Percentiles rank a stretch among this genome's conserved stretches.
Evolutionary conservation across 257 asterid species (phyloP).

Genomic region (Capsicum rhomboideum): DNA sequence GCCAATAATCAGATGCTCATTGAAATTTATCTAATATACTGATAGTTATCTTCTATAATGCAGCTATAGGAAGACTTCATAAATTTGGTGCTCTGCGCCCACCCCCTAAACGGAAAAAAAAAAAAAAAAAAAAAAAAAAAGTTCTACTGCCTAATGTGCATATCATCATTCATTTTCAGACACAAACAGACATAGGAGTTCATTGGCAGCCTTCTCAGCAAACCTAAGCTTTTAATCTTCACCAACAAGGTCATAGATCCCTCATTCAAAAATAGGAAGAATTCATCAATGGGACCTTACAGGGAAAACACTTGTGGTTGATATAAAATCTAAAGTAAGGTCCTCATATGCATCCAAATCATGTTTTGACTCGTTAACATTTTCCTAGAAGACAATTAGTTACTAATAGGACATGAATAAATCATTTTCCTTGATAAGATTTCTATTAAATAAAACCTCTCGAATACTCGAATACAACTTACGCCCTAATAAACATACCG

Average conservation of each 20-base stretch:
- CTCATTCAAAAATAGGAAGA: not conserved
- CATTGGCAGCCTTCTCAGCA: not conserved
- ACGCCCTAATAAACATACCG: not conserved
- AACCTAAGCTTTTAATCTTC: not conserved
- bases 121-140: too few species aligned
- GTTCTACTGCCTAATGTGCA: not conserved
- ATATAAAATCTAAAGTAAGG: not conserved
- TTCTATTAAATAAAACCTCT: not conserved
- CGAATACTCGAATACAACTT: not conserved
- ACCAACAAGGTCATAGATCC: not conserved
- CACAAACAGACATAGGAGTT: not conserved
- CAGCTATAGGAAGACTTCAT: not conserved
- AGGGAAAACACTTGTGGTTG: not conserved
- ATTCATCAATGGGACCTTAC: not conserved
- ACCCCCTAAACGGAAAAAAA: not conserved
- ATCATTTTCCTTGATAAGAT: not conserved
- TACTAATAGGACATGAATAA: not conserved
- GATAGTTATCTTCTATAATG: too few species aligned
- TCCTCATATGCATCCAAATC: not conserved
- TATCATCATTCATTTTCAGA: not conserved
- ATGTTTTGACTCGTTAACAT: not conserved
- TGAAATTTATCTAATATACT: not conserved
- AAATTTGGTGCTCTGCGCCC: not conserved
- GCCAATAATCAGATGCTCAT: not conserved
- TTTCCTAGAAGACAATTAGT: not conserved